Evolutionary conservation across 1,139 yeast species (phyloP).

Genomic region (Magnusiomyces ingens): DNA sequence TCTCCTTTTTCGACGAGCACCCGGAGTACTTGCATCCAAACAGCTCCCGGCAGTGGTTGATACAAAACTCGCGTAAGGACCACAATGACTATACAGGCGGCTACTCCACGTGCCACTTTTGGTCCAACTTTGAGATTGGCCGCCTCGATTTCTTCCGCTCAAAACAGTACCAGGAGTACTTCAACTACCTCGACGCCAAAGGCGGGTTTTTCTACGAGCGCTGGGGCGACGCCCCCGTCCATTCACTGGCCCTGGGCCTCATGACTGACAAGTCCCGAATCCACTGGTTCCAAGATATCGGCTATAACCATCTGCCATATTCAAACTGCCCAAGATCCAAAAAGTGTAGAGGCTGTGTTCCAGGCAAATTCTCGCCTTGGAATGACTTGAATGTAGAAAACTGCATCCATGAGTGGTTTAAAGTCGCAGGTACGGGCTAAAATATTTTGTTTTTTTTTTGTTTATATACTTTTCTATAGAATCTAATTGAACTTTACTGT

Average conservation of each 20-base stretch:
- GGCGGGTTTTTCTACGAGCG: conserved; percentile 84
- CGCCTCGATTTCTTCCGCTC: conserved; percentile 71
- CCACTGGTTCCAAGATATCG: conserved; percentile 88
- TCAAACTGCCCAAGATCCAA: conserved; percentile 55
- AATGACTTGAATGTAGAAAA: conserved; percentile 51
- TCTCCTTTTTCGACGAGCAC: conserved; percentile 42
- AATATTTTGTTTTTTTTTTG: neutral
- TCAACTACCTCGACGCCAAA: conserved; percentile 52
- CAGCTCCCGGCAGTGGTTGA: conserved; percentile 42
- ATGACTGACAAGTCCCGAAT: conserved; percentile 63
- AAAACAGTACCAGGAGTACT: conserved; percentile 60
- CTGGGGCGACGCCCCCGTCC: conserved; percentile 94
- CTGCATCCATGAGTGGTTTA: conserved; percentile 70
- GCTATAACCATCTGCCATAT: conserved; percentile 70
- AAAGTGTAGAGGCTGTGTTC: conserved; percentile 39
- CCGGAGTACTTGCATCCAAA: conserved; percentile 55
- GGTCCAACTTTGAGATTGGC: conserved; percentile 81
- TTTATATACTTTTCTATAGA: neutral
- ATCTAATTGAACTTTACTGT: conserved; percentile 21
- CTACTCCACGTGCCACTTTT: conserved; percentile 76
- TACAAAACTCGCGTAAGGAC: conserved; percentile 20
- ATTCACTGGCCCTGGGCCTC: conserved; percentile 63
- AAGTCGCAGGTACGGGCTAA: conserved; percentile 20
- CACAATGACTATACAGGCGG: conserved; percentile 43
- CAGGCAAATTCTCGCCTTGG: conserved; percentile 42